A percentile compares a stretch with the other conserved stretches of the same genome.
Evolutionary conservation across 331 rosid species (phyloP).

Genomic region (Rosa hybrid): DNA sequence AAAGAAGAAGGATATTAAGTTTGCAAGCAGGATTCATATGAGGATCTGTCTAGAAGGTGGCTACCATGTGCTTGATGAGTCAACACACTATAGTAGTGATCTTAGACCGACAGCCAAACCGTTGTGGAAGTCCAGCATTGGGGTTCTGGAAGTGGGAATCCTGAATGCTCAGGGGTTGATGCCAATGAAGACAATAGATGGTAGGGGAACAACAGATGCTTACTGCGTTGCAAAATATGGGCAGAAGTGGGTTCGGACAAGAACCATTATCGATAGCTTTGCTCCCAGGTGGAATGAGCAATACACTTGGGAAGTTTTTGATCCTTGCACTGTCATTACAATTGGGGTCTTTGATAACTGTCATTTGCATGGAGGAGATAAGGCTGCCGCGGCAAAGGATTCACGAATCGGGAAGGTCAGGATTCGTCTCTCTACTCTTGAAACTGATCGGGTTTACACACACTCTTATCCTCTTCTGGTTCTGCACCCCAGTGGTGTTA

Average conservation of each 20-base stretch:
- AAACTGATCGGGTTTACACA: constrained; percentile 85
- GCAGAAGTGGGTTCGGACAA: constrained; percentile 95
- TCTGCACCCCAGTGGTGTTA: constrained; percentile 77
- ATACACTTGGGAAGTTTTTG: constrained; percentile 94
- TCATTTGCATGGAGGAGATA: constrained; percentile 87
- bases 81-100: constrained; percentile 97
- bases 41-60: constrained; percentile 96
- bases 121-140: constrained; percentile 86
- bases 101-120: constrained; percentile 92
- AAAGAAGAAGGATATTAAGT: constrained; percentile 88
- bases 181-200: constrained; percentile 88
- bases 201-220: constrained; percentile 83
- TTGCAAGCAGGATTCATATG: constrained; percentile 90
- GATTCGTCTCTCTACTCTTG: constrained; percentile 93
- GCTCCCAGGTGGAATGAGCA: constrained; percentile 91
- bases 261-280: constrained; percentile 91
- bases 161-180: constrained; percentile 82
- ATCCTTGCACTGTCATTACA: constrained; percentile 90
- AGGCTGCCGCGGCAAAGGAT: constrained; percentile 67
- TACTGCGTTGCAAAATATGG: constrained; percentile 92
- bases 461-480: constrained; percentile 89
- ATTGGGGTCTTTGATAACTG: constrained; percentile 92
- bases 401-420: constrained; percentile 85
- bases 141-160: constrained; percentile 88
- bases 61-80: constrained; percentile 92